A percentile compares a stretch with the other conserved stretches of the same genome.
These are phyloP conservation scores for Candida pseudoglaebosa DNA, from an alignment of 805 yeast species.

Conservation along the genomic window DNA sequence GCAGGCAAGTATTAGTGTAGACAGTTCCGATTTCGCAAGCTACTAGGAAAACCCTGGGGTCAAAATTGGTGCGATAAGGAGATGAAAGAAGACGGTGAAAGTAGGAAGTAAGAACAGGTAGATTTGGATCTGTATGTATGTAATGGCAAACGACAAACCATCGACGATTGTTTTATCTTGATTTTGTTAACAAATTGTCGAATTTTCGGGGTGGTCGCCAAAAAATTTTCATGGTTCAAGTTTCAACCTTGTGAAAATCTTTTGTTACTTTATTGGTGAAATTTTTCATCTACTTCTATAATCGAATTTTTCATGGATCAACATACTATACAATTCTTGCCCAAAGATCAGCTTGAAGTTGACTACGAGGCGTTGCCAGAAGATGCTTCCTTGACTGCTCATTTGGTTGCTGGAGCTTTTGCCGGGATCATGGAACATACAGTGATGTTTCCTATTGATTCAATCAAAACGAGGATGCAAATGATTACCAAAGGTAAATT, in stretches of 20 bases:
- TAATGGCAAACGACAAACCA: no score
- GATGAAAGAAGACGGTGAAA: no score
- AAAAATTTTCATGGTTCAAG: background rate
- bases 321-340: conserved; percentile 19
- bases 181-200: no score
- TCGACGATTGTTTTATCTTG: no score
- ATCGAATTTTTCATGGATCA: conserved; percentile 19
- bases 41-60: no score
- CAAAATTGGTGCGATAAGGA: no score
- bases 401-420: conserved; percentile 89
- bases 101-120: no score
- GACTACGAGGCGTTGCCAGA: conserved; percentile 94
- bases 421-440: conserved; percentile 99
- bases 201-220: no score
- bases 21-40: no score
- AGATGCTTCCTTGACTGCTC: conserved; percentile 76
- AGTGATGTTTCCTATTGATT: conserved; percentile 94
- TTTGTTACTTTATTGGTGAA: background rate
- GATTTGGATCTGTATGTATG: no score
- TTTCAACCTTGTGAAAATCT: background rate
- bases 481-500: conserved; percentile 28
- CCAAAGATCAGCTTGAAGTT: conserved; percentile 46
- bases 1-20: no score
- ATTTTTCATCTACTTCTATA: no score
- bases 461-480: conserved; percentile 95